phyloP scores from a whole-genome alignment of 129 eudicot species.

The Artemisia annua region DNA sequence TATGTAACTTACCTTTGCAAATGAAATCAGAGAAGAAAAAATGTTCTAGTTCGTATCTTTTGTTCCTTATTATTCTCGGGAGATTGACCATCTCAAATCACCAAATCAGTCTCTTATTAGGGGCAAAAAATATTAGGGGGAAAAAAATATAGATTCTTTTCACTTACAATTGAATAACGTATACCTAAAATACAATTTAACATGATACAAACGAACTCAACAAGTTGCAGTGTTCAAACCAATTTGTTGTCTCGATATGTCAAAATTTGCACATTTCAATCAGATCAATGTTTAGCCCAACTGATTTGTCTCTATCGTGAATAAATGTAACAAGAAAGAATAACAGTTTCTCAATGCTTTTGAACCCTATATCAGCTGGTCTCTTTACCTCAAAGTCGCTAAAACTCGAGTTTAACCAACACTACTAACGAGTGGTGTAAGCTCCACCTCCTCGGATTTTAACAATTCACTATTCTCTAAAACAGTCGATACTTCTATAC shows the following conservation, averaged over 20 bases:
- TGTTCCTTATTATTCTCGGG: too few species aligned
- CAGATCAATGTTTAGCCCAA: not conserved
- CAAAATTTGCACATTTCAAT: not conserved
- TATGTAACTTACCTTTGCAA: too few species aligned
- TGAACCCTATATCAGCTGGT: not conserved
- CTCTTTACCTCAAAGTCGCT: not conserved
- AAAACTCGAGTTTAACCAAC: conserved; percentile 23
- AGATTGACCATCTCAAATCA: too few species aligned
- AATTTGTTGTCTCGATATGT: not conserved
- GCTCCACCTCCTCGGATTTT: conserved; percentile 32
- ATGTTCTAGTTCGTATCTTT: too few species aligned
- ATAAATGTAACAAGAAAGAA: conserved; percentile 17
- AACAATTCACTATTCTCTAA: conserved; percentile 24
- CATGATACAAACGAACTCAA: not conserved
- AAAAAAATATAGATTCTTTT: not conserved
- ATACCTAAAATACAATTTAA: not conserved
- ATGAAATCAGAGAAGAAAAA: too few species aligned
- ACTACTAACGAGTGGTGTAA: conserved; percentile 39
- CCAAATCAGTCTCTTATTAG: too few species aligned
- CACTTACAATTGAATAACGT: not conserved
- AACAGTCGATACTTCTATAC: conserved; percentile 19
- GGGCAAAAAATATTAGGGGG: not conserved
- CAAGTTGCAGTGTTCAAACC: not conserved
- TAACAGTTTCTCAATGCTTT: conserved; percentile 1
- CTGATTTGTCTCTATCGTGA: not conserved